Conservation (phyloP, 2,329 filamentous ascomycete species). For the Akanthomyces muscarius region DNA sequence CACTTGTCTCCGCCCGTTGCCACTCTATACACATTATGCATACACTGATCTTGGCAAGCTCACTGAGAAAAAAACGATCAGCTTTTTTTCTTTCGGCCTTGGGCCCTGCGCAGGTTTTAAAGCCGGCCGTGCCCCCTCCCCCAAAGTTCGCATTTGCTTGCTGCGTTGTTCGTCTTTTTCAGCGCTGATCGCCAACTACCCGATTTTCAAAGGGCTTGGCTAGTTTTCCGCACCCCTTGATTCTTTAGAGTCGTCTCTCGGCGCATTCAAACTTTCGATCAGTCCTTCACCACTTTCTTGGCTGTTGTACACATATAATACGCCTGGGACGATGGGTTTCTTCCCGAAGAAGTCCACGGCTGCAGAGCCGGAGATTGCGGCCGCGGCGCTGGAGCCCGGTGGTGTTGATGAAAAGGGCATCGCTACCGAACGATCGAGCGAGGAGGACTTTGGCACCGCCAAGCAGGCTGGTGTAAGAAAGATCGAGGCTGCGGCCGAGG, state of each 20-base stretch:
- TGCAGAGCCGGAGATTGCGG: slow-evolving; percentile 24
- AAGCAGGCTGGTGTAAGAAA: slow-evolving; percentile 45
- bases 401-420: slow-evolving; percentile 15
- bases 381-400: neutral
- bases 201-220: neutral
- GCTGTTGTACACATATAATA: no score
- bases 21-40: slow-evolving; percentile 1
- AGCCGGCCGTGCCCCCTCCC: neutral
- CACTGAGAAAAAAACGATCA: neutral
- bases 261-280: neutral
- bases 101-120: neutral
- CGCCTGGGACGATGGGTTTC: slow-evolving; percentile 1
- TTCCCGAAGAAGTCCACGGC: neutral
- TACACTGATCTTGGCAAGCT: slow-evolving; percentile 4
- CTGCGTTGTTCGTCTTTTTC: neutral
- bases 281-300: no score
- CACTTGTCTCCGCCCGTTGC: neutral
- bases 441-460: slow-evolving; percentile 34
- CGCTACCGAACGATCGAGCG: slow-evolving; percentile 21
- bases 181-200: slow-evolving; percentile 2
- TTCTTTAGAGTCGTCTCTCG: no score
- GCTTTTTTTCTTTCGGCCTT: neutral
- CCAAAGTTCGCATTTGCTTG: neutral
- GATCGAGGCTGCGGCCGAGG: slow-evolving; percentile 42
- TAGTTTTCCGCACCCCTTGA: neutral